Conservation (phyloP, 768 basidiomycete genomes). For the Piloderma croceum region DNA sequence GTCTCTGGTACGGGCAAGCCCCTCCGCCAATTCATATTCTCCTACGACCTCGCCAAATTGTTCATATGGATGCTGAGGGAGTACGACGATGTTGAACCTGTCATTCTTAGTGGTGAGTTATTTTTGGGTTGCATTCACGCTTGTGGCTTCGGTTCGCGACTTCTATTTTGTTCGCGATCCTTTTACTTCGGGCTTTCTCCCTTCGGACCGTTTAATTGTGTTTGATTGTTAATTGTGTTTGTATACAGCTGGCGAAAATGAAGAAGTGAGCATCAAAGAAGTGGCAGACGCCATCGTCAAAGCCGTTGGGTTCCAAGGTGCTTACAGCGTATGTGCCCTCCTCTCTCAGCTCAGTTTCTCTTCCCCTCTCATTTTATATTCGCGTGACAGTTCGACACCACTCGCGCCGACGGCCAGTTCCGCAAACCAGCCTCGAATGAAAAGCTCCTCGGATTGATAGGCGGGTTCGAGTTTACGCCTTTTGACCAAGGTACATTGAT, state of each 20-base stretch:
- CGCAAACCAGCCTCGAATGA: conserved; percentile 94
- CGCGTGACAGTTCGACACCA: conserved; percentile 83
- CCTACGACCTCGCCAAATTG: conserved; percentile 89
- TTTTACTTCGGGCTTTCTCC: too few relatives aligned
- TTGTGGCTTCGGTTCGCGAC: background rate
- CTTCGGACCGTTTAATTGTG: too few relatives aligned
- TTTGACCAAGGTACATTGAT: conserved; percentile 64
- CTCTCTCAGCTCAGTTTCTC: background rate
- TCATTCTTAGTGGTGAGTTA: conserved; percentile 78
- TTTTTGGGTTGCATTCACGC: background rate
- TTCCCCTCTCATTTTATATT: background rate
- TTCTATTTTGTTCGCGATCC: too few relatives aligned
- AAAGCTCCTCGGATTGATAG: conserved; percentile 70
- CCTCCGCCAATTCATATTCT: conserved; percentile 96
- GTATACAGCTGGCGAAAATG: conserved; percentile 77
- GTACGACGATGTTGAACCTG: conserved; percentile 87
- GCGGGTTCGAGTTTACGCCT: conserved; percentile 85
- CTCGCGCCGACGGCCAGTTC: conserved; percentile 87
- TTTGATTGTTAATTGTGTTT: too few relatives aligned
- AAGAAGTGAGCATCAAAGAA: conserved; percentile 89
- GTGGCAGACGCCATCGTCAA: conserved; percentile 90
- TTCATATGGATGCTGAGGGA: conserved; percentile 92
- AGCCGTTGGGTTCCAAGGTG: conserved; percentile 71
- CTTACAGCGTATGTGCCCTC: conserved; percentile 54
- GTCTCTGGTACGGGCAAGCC: conserved; percentile 91